These are phyloP conservation scores for Ambrosia artemisiifolia DNA, from an alignment of 129 eudicot species.

Conservation along the genomic window DNA sequence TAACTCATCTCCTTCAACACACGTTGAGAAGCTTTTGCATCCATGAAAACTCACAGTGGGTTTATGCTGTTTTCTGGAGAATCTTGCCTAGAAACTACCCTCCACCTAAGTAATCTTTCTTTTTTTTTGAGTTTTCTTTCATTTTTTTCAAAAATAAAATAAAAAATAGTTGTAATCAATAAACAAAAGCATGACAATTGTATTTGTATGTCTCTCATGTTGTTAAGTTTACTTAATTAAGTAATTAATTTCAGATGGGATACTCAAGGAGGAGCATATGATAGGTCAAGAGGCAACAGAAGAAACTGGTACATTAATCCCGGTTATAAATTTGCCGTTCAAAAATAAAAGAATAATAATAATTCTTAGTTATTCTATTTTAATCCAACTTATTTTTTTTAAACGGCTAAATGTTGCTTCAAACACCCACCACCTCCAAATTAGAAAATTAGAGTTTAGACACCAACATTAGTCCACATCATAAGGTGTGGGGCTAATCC, in stretches of 20 bases:
- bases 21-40: slow-evolving; percentile 91
- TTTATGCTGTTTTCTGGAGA: slow-evolving; percentile 99
- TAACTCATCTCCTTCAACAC: slow-evolving; percentile 98
- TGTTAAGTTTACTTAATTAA: neutral
- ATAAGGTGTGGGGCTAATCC: neutral
- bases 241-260: slow-evolving; percentile 66
- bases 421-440: no score
- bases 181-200: neutral
- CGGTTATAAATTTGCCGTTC: no score
- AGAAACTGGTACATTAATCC: slow-evolving; percentile 69
- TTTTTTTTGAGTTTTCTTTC: neutral
- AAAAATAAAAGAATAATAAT: no score
- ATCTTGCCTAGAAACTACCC: slow-evolving; percentile 98
- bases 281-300: slow-evolving; percentile 96
- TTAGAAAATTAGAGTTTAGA: no score
- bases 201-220: neutral
- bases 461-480: no score
- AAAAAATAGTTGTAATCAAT: neutral
- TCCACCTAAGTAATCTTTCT: slow-evolving; percentile 72
- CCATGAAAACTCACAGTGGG: slow-evolving; percentile 95
- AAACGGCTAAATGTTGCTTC: neutral
- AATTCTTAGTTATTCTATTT: neutral
- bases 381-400: neutral
- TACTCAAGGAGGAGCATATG: slow-evolving; percentile 92
- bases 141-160: neutral